Evolutionary conservation across 106 monocot species (phyloP).

Genomic region (Hemerocallis citrina): DNA sequence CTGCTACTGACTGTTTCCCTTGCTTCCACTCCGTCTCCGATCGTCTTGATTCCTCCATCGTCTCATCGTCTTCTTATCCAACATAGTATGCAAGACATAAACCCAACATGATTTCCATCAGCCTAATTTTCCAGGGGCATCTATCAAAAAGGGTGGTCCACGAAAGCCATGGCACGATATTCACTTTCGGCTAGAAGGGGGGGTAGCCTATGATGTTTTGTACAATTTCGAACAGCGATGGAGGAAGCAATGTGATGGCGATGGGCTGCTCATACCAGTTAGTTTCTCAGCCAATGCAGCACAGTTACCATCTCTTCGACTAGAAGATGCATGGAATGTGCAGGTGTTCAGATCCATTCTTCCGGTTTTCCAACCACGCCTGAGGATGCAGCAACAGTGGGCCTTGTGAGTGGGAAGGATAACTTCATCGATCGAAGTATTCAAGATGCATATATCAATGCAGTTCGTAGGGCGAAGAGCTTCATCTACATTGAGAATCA

Average conservation of each 20-base stretch:
- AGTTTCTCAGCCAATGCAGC: neutral
- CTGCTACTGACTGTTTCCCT: no score
- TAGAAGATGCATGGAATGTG: constrained; percentile 10
- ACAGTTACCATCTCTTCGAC: neutral
- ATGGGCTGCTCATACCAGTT: constrained; percentile 15
- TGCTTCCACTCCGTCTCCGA: no score
- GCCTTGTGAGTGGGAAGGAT: constrained; percentile 60
- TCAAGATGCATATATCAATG: constrained; percentile 59
- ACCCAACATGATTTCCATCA: no score
- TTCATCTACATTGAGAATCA: constrained; percentile 75
- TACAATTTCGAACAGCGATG: constrained; percentile 48
- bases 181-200: constrained; percentile 39
- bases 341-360: constrained; percentile 52
- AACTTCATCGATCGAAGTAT: constrained; percentile 53
- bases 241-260: constrained; percentile 25
- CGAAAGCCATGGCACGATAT: constrained; percentile 59
- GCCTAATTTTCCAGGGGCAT: constrained; percentile 36
- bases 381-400: constrained; percentile 26
- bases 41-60: no score
- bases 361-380: constrained; percentile 38
- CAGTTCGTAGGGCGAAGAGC: constrained; percentile 41
- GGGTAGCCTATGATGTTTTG: constrained; percentile 38
- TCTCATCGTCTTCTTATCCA: no score
- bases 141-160: constrained; percentile 35
- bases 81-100: no score